phyloP scores from a whole-genome alignment of 441 rosid genomes.

The Raphanus hybrid region DNA sequence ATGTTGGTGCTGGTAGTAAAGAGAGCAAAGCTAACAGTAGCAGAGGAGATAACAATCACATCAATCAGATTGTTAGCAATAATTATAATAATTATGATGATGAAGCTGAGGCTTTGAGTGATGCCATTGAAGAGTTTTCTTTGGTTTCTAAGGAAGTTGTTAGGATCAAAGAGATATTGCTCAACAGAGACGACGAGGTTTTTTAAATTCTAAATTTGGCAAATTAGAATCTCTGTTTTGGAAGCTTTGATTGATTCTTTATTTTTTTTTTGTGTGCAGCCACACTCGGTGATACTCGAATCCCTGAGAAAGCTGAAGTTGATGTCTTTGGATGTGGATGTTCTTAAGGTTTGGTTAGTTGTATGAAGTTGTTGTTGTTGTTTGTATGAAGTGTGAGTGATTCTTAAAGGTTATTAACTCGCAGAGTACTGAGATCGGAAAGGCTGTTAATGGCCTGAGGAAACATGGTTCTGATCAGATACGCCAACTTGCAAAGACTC shows the following conservation, averaged over 20 bases:
- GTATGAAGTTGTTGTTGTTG: no score
- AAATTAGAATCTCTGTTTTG: no score
- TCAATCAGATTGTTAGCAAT: constrained; percentile 60
- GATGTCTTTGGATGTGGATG: no score
- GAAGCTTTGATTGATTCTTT: no score
- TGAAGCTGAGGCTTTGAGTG: constrained; percentile 92
- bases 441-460: constrained; percentile 72
- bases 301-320: no score
- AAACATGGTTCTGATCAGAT: constrained; percentile 66
- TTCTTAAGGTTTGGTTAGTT: no score
- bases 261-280: no score
- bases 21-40: constrained; percentile 77
- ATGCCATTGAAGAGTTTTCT: constrained; percentile 80
- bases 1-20: constrained; percentile 55
- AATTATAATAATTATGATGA: constrained; percentile 55
- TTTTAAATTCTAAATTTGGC: constrained; percentile 43
- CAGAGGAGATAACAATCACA: constrained; percentile 50
- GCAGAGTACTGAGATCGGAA: constrained; percentile 86
- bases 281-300: no score
- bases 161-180: constrained; percentile 75
- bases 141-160: constrained; percentile 61
- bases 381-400: no score
- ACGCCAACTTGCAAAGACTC: constrained; percentile 58
- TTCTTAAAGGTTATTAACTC: constrained; percentile 1
- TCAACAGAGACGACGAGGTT: constrained; percentile 67